Base-by-base conservation (phyloP, 2,329 filamentous ascomycete species). In the Botrytis fabae region DNA sequence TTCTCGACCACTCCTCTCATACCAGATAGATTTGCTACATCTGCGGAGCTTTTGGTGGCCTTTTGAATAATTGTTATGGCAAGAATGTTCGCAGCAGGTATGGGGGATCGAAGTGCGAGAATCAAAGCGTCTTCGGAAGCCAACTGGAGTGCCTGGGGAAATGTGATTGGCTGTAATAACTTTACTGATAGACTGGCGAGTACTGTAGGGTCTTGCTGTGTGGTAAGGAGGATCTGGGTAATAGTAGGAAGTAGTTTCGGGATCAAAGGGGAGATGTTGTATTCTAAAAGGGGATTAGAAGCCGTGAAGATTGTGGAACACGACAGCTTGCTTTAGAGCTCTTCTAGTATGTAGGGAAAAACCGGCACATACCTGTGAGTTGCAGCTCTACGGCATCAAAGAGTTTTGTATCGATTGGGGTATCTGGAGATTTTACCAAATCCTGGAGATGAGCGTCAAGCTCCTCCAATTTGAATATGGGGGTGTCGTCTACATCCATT, bases 301-400 rank as follows among this genome's bases (percentile, higher is more conserved):
- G 63, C 44, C 14, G 14, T 54, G 18, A 48, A 35, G 54, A 40
- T 60, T 28, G 54, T 46, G 28, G 2, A 22, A 28, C 18, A 28
- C 35, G 35, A 32, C 35, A 28, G 22, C 25, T 63, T 70, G 38
- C 32, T 42, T 35, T 32, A 12, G 7, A 38, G 54, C 38, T 61
- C 38, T n/a, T 28, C 28, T 32, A 22, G 4, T 35, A 70, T 25
- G 32, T 35, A 35, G 16, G 6, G 25, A 9, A 63, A 16, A 57
- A 32, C 18, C 1, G n/a, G 25, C 10, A 73, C 79, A 40, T 78
- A 86, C 87, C 85, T 60, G 84, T 89, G 25, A 91, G 82, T 78
- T 90, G 88, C 6, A 90, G 84, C 77, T 88, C 85, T 62, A 90
- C 85, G 77, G 88, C 82, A 77, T 90, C 89, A 73, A 91, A 86